Conservation (phyloP, 495 filamentous ascomycete genomes). For the Podospora pseudocomata region DNA sequence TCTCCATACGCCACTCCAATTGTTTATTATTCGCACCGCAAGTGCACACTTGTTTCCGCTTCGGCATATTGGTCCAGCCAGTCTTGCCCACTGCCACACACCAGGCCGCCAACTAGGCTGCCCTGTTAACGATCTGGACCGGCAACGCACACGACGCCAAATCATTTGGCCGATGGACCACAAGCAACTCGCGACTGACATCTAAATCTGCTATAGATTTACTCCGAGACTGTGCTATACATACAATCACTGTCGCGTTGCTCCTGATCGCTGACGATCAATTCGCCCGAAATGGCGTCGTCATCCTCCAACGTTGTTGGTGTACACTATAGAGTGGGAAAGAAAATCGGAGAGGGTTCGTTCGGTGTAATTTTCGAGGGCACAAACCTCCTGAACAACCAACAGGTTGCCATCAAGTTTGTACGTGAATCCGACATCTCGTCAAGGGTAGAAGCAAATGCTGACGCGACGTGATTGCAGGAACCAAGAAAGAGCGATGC, state of each 20-base stretch:
- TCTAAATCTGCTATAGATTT: neutral
- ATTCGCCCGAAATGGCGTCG: conserved; percentile 65
- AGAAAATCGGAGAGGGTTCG: conserved; percentile 98
- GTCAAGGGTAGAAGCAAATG: neutral
- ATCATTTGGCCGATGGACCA: neutral
- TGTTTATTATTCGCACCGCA: neutral
- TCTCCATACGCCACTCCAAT: neutral
- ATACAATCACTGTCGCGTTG: neutral
- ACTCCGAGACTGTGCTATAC: neutral
- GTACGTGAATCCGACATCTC: conserved; percentile 51
- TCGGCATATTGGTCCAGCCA: neutral
- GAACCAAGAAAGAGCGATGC: conserved; percentile 99
- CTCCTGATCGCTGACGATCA: neutral
- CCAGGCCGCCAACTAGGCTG: neutral
- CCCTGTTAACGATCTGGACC: neutral
- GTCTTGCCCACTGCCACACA: neutral
- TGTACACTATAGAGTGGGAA: conserved; percentile 97
- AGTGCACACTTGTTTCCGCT: neutral
- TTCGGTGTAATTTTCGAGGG: conserved; percentile 99
- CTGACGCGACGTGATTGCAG: conserved; percentile 41
- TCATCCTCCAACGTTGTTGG: conserved; percentile 97
- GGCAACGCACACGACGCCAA: neutral
- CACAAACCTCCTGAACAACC: conserved; percentile 97
- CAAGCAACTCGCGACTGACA: neutral
- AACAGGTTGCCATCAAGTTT: conserved; percentile 99